These are phyloP conservation scores for Coemansia sp. DNA, from an alignment of 371 early-diverging fungal genomes.

Conservation along the genomic window DNA sequence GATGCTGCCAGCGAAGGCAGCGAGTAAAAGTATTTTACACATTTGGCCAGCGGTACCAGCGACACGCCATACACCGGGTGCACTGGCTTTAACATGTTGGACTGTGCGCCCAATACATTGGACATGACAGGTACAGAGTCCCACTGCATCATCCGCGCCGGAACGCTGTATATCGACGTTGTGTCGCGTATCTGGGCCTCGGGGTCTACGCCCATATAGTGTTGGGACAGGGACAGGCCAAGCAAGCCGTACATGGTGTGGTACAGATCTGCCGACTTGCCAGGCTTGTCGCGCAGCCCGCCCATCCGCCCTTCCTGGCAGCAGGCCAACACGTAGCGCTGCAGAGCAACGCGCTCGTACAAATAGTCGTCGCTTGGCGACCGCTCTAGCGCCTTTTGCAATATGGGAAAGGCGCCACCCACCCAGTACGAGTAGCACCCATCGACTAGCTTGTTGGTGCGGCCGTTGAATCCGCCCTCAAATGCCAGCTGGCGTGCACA, in stretches of 20 bases:
- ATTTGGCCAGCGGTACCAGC: conserved; percentile 30
- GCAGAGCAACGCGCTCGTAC: conserved; percentile 58
- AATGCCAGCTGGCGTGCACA: conserved; percentile 77
- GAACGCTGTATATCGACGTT: conserved; percentile 55
- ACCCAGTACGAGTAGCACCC: conserved; percentile 98
- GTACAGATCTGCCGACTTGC: conserved; percentile 87
- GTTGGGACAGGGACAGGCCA: conserved; percentile 75
- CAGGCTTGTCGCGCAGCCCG: conserved; percentile 92
- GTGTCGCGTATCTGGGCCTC: conserved; percentile 48
- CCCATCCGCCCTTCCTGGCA: conserved; percentile 76
- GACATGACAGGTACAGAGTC: conserved; percentile 24
- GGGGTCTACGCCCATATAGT: conserved; percentile 49
- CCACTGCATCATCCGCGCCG: conserved; percentile 58
- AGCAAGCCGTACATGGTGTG: conserved; percentile 94
- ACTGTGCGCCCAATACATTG: conserved; percentile 13
- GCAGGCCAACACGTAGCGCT: conserved; percentile 83
- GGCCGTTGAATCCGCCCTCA: conserved; percentile 96
- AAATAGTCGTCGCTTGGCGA: conserved; percentile 22
- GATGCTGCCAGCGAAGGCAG: conserved; percentile 22
- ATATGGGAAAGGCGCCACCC: conserved; percentile 80
- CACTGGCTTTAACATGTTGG: conserved; percentile 52
- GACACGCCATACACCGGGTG: conserved; percentile 66
- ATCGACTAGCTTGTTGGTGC: conserved; percentile 97
- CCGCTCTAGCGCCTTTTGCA: conserved; percentile 56
- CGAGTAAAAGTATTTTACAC: conserved; percentile 45